Evolutionary conservation across 2,329 filamentous ascomycete species (phyloP).

Genomic region (Xylaria sp.): DNA sequence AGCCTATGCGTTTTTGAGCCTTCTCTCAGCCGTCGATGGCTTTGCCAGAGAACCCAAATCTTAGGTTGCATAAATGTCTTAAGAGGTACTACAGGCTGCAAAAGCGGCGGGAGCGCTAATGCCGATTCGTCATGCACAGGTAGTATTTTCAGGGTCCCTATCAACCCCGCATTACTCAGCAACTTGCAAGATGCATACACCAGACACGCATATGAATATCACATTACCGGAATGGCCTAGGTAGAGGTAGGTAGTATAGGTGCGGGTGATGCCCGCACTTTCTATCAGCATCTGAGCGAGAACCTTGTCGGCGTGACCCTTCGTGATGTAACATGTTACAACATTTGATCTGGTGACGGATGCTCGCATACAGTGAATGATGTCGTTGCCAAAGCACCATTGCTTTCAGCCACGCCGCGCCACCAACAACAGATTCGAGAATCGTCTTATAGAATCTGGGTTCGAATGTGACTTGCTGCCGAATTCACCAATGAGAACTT

Average conservation of each 20-base stretch:
- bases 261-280: slow-evolving; percentile 2
- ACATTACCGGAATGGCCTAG: neutral
- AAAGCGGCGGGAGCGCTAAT: too few relatives aligned
- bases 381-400: neutral
- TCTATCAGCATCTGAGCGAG: neutral
- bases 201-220: neutral
- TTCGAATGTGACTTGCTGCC: neutral
- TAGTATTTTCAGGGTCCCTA: slow-evolving; percentile 24
- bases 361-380: neutral
- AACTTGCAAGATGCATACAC: slow-evolving; percentile 6
- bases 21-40: too few relatives aligned
- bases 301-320: slow-evolving; percentile 1
- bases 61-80: too few relatives aligned
- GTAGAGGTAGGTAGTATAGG: too few relatives aligned
- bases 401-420: neutral
- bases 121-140: too few relatives aligned
- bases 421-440: neutral
- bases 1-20: too few relatives aligned
- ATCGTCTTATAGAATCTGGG: neutral
- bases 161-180: slow-evolving; percentile 39
- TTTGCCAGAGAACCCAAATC: too few relatives aligned
- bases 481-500: neutral
- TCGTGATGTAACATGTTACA: neutral
- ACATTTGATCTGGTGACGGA: neutral
- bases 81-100: too few relatives aligned